Base-by-base conservation (phyloP, 129 eudicot genomes). In the Chrysanthemum lavandulifolium region DNA sequence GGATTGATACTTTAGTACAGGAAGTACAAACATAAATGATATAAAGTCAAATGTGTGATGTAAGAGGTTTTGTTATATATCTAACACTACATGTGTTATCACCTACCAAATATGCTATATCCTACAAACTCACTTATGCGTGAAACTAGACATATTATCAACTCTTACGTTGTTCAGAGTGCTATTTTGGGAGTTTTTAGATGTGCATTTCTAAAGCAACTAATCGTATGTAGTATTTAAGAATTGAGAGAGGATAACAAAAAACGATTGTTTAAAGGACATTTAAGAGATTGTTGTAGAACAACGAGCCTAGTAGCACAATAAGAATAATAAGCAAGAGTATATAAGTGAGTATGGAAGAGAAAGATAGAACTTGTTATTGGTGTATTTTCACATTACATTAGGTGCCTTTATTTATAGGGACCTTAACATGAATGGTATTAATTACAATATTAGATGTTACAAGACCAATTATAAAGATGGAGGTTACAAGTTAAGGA, bases 91-190 rank as follows among this genome's bases (percentile, higher is more conserved):
- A 77, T 70, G 76, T 70, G 57, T 52, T 63, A 25, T 55, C 23
- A 61, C 81, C 76, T 2, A 61, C 76, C 58, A 77, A 69, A 69
- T 69, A 61, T 77, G 71, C 76, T 31, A 77, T 31, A 77, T 69
- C 56, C 69, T 76, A 76, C 75, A 21, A 58, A 15, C 9, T 27
- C 21, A 47, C 61, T 11, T 49, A 48, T 19, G 5, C 25, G 31
- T 1, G 15, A 40, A 36, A 36, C 13, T 36, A 14, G 55, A 47
- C 15, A 45, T 45, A 45, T n/a, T 45, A 27, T 61, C 18, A 3
- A 5, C 6, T 13, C 27, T 61, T 6, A 61, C 16, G 19, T 25
- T 27, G 66, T 61, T 61, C 1, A 8, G 27, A 61, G 47, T 40
- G 47, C 47, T 40, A 40, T 40, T 40, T 40, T 40, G 47, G 47